Evolutionary conservation across 169 alveolate species (phyloP), one percentile per base, ranked within the genome.

Genomic region (Toxoplasma gondii): DNA sequence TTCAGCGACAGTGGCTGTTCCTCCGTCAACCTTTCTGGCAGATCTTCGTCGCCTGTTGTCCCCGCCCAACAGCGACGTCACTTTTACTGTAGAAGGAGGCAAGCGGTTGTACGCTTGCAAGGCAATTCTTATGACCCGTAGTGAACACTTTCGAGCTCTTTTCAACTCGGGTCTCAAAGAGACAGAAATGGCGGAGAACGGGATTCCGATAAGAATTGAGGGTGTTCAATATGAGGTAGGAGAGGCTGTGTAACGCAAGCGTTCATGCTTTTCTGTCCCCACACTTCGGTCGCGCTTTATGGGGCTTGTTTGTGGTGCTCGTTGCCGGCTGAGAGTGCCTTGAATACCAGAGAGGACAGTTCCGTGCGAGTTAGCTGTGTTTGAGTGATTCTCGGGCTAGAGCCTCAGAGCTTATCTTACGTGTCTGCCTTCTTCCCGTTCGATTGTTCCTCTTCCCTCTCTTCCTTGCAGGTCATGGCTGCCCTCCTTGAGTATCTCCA

Each of bases 401-500:
- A n/a, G n/a, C n/a, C n/a, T n/a, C n/a, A n/a, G n/a, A n/a, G n/a
- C n/a, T n/a, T n/a, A n/a, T n/a, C n/a, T n/a, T n/a, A n/a, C n/a
- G n/a, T n/a, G n/a, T n/a, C n/a, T n/a, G n/a, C n/a, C n/a, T 58
- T 16, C 70, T 58, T 24, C 70, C 70, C 70, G n/a, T 58, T 16
- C 70, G 70, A 58, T 17, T 24, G n/a, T 16, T 17, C 70, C 24
- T 78, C n/a, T 19, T 36, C 74, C 22, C 64, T 70, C 88, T 81
- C 44, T 38, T 54, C 17, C 78, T 53, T 39, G n/a, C 74, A 92
- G 92, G 96, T 96, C 17, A 96, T 97, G 91, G 93, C 92, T 45
- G 96, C 96, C 43, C 88, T 97, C 93, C 90, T 98, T 24, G 94
- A 92, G 49, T 98, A 97, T 92, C 64, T 98, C 19, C 97, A 98